Base-by-base conservation (phyloP, 192 early-diverging fungal genomes). In the Ramicandelaber brevisporus region DNA sequence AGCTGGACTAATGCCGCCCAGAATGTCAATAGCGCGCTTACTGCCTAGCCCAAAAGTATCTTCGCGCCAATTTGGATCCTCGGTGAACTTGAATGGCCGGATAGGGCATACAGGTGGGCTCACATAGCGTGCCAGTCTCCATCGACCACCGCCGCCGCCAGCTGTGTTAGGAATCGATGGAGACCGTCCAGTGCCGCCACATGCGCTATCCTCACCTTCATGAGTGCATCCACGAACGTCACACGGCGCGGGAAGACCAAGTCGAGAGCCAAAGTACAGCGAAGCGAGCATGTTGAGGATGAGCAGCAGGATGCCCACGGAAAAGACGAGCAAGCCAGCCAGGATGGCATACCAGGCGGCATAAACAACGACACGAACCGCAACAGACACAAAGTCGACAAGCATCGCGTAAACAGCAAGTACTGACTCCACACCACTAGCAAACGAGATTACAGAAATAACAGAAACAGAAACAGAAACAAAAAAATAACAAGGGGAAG, bases 241-340 rank as follows among this genome's bases (percentile, higher is more conserved):
- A 9, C 8, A 25, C 24, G 24, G 24, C 8, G 8, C 24, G 24
- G 11, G 24, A 25, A 25, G 8, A 9, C 8, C 8, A 6, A 30
- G 37, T 13, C 29, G 37, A 4, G 33, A 40, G 23, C 52, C 49
- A 35, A 52, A 57, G 44, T 38, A 48, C 34, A 48, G 52, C 5
- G 54, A 57, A 3, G 38, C 36, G 4, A 32, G n/a, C 4, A 57
- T 30, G 29, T 57, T 57, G 7, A 45, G 33, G 14, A 17, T 25
- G 3, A 57, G 39, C 9, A 57, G 45, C 14, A 25, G 17, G 9
- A 36, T 36, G 21, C 29, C 36, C 5, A 43, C 6, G 1, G 40
- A 27, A 0, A 34, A 43, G 3, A 52, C 24, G 10, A 37, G 16
- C 4, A 56, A 16, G 3, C 48, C 40, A 6, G 34, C 21, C 2